Conservation (phyloP, 2,329 filamentous ascomycete genomes). For the Diaporthe nobilis region DNA sequence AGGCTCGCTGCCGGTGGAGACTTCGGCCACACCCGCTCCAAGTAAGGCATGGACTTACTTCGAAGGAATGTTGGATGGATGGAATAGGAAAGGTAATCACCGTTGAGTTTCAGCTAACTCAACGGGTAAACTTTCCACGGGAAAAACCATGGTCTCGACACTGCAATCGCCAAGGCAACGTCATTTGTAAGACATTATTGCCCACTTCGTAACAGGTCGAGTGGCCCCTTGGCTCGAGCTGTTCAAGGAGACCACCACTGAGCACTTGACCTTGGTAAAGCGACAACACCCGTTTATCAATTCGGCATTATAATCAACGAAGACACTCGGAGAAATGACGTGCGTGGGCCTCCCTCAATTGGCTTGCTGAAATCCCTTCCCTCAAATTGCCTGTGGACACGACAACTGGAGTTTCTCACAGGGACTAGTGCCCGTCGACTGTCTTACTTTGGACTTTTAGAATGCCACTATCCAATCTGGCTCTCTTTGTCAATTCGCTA, state of each 20-base stretch:
- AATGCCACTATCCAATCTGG: background rate
- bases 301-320: background rate
- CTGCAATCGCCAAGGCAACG: no score
- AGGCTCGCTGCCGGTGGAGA: background rate
- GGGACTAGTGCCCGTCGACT: background rate
- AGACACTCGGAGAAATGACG: no score
- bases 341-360: no score
- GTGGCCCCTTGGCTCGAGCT: background rate
- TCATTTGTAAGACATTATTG: background rate
- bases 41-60: background rate
- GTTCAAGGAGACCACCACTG: rapidly evolving
- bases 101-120: constrained; percentile 14
- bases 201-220: background rate
- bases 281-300: background rate
- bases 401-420: background rate
- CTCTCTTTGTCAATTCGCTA: background rate
- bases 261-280: background rate
- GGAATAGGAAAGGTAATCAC: background rate
- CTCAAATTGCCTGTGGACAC: background rate
- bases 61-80: background rate
- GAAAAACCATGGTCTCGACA: background rate
- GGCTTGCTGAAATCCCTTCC: background rate
- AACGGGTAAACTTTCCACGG: background rate
- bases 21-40: background rate
- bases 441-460: background rate